phyloP scores from a whole-genome alignment of 2,329 filamentous ascomycete species.

The Arthrinium phaeospermum region DNA sequence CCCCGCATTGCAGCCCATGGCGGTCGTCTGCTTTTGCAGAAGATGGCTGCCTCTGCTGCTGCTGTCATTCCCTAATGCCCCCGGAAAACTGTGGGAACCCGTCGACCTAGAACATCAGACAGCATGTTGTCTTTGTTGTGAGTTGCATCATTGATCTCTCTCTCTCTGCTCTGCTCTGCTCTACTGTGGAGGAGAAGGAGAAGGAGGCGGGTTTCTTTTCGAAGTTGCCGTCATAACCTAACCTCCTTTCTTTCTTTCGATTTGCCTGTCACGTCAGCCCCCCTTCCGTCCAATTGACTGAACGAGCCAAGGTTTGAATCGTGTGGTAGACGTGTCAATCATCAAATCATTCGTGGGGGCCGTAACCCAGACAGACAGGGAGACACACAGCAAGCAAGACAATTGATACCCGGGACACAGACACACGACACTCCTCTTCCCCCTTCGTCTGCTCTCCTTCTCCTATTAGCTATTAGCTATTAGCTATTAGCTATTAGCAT shows the following conservation, averaged over 20 bases:
- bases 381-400: background rate
- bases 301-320: conserved; percentile 2
- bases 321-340: conserved; percentile 15
- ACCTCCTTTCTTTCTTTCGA: background rate
- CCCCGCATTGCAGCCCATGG: background rate
- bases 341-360: conserved; percentile 1
- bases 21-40: conserved; percentile 2
- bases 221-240: background rate
- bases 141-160: background rate
- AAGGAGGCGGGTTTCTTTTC: background rate
- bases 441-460: background rate
- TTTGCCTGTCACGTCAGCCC: background rate
- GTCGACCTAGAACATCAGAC: conserved; percentile 3
- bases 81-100: conserved; percentile 6
- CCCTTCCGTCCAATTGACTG: background rate
- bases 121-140: conserved; percentile 1
- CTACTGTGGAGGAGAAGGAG: background rate
- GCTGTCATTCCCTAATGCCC: background rate
- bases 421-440: background rate
- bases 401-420: background rate
- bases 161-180: no score
- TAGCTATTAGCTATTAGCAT: background rate
- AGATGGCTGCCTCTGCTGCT: background rate
- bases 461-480: background rate
- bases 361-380: conserved; percentile 3